phyloP scores from a whole-genome alignment of 768 basidiomycete species.

The Collybia mongolica region DNA sequence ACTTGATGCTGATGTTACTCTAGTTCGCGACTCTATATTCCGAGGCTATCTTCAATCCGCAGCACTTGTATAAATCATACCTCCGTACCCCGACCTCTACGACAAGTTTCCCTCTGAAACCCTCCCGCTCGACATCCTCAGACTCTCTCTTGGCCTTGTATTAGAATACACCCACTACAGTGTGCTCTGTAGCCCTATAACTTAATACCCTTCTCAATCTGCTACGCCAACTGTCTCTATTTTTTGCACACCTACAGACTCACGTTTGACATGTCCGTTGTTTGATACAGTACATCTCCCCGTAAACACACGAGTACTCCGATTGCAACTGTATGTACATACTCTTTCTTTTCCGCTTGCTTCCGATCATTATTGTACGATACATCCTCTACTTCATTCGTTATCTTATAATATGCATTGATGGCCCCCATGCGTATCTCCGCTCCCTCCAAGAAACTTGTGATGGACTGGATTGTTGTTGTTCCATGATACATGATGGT shows the following conservation, averaged over 20 bases:
- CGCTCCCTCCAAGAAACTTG: too few relatives aligned
- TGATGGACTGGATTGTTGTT: too few relatives aligned
- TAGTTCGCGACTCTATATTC: conserved; percentile 76
- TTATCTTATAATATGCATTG: too few relatives aligned
- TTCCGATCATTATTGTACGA: too few relatives aligned
- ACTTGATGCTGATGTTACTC: conserved; percentile 10
- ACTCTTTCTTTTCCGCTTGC: too few relatives aligned
- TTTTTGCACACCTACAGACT: not conserved
- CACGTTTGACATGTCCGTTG: too few relatives aligned
- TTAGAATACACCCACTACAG: conserved; percentile 1
- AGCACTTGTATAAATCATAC: conserved; percentile 53
- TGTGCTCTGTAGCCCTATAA: not conserved
- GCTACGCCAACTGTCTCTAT: not conserved
- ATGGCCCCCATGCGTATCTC: too few relatives aligned
- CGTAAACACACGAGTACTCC: conserved; percentile 6
- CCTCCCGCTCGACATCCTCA: not conserved
- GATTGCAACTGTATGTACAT: conserved; percentile 8
- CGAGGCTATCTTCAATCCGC: conserved; percentile 73
- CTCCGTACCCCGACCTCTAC: not conserved
- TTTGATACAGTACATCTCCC: conserved; percentile 4
- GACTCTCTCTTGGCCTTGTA: not conserved
- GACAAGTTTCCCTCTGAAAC: not conserved
- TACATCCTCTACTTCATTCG: too few relatives aligned
- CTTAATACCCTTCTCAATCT: not conserved
- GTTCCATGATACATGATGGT: too few relatives aligned